Evolutionary conservation across 164 flowering plant species (phyloP), one percentile per base, ranked within the genome.

Genomic region (Vitis rupestris): DNA sequence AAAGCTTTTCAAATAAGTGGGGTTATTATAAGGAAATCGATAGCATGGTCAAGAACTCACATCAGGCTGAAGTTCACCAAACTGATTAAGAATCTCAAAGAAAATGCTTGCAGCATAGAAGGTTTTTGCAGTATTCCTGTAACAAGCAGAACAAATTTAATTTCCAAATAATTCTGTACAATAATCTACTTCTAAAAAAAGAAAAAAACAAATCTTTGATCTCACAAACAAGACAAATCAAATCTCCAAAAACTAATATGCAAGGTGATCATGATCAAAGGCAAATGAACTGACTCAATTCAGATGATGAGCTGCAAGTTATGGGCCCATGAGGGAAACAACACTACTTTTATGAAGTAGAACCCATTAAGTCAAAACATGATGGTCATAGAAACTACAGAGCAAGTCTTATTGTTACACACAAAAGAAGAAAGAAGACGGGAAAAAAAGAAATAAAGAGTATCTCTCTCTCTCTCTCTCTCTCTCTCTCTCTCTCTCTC

Each of bases 101-200:
- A 95, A 95, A 70, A 95, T 90, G 83, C 99, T 95, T 30, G 99
- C 99, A 50, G 99, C 99, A 82, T 95, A 95, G 71, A 95, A 95
- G 10, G 98, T 91, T 79, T 93, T 95, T 51, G 98, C 99, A 62
- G 98, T 94, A 76, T 79, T 91, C 86, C 99, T 94, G 87, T 4
- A 72, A 66, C 57, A 76, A 69, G 30, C 17, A 50, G 60, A 74
- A 69, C 2, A 71, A 30, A 67, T 58, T 61, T 47, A 50, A n/a
- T 47, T 4, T 27, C 17, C 11, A 64, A 50, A 17, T 27, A 10
- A 47, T 60, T 17, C 52, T 9, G 54, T 19, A 29, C 9, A 44
- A 10, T 14, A 27, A 48, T 47, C 13, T 51, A 58, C 16, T 69
- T 44, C 61, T 19, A 37, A 16, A 12, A 13, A 10, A 57, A 68